Base-by-base conservation (phyloP, 140 eudicot genomes). In the Bidens hawaiensis region DNA sequence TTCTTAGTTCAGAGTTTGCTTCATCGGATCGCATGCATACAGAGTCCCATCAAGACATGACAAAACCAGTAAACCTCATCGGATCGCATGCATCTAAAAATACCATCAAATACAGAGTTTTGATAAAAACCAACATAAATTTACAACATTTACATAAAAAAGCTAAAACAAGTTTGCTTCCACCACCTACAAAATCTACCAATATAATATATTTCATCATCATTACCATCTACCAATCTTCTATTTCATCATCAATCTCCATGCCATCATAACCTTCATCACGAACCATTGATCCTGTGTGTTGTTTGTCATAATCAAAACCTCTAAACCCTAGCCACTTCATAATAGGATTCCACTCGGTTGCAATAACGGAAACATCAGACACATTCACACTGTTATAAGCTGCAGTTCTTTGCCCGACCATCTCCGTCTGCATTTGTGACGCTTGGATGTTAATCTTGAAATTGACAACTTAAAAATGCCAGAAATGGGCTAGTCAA, bases 251-350 rank as follows among this genome's bases (percentile, higher is more conserved):
- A 41, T 18, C 72, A 17, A 41, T 45, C 42, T 60, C 78, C 33
- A 45, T 53, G 43, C 63, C 64, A 1, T 67, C 22, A 16, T 45
- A n/a, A n/a, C n/a, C n/a, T n/a, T n/a, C n/a, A n/a, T n/a, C n/a
- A n/a, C n/a, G n/a, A 73, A 25, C 48, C 82, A 41, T 53, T 31
- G 54, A 52, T 46, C 46, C 59, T 14, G 16, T 15, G 25, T 64
- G 53, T 28, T 22, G 59, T 15, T 33, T 69, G 40, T 17, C 15
- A 31, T 31, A 50, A 33, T 60, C 25, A 38, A 75, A 64, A 38
- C 62, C 84, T 76, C 83, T 74, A 51, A 21, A 60, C 53, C 90
- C 86, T 63, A 93, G 79, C 99, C 96, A 93, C 50, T 81, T 85
- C 36, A 75, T 82, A n/a, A 52, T 69, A 9, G 99, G 99, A 48